Conservation (phyloP, 352 stramenopile genomes). For the Aphanomyces cochlioides region DNA sequence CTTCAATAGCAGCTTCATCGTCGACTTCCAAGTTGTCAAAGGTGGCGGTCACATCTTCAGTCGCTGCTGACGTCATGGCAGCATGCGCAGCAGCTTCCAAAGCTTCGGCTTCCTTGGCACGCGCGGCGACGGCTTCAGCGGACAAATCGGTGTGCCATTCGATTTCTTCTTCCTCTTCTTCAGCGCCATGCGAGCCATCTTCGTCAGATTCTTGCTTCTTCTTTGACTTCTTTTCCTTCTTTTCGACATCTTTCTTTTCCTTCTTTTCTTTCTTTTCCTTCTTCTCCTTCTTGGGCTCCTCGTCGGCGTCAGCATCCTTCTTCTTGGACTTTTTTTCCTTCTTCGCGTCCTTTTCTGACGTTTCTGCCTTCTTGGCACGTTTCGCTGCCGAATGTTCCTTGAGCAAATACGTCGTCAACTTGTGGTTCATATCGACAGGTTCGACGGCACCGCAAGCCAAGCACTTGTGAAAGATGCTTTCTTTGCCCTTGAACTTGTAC, state of each 20-base stretch:
- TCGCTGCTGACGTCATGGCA: slow-evolving; percentile 51
- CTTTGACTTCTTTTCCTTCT: slow-evolving; percentile 76
- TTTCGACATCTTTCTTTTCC: slow-evolving; percentile 77
- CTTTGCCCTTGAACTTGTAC: slow-evolving; percentile 98
- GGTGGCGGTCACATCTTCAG: slow-evolving; percentile 36
- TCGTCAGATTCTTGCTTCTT: slow-evolving; percentile 44
- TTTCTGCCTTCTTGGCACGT: slow-evolving; percentile 79
- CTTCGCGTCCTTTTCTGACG: slow-evolving; percentile 77
- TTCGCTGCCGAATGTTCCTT: slow-evolving; percentile 93
- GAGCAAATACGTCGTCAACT: slow-evolving; percentile 97
- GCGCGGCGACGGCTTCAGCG: slow-evolving; percentile 70
- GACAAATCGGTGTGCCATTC: slow-evolving; percentile 86
- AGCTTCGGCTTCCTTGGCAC: slow-evolving; percentile 73
- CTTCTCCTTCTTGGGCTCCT: slow-evolving; percentile 69
- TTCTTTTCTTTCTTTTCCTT: slow-evolving; percentile 66
- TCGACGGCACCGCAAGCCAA: slow-evolving; percentile 96
- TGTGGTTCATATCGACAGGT: slow-evolving; percentile 97
- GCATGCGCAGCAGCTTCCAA: slow-evolving; percentile 73
- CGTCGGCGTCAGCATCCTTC: slow-evolving; percentile 49
- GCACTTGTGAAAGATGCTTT: slow-evolving; percentile 97
- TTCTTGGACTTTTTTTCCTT: slow-evolving; percentile 70
- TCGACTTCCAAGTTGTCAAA: slow-evolving; percentile 80
- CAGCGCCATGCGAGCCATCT: slow-evolving; percentile 30
- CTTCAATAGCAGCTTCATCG: slow-evolving; percentile 80
- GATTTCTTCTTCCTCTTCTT: slow-evolving; percentile 63